phyloP scores from a whole-genome alignment of 768 basidiomycete species.

The Boletus patriciae region DNA sequence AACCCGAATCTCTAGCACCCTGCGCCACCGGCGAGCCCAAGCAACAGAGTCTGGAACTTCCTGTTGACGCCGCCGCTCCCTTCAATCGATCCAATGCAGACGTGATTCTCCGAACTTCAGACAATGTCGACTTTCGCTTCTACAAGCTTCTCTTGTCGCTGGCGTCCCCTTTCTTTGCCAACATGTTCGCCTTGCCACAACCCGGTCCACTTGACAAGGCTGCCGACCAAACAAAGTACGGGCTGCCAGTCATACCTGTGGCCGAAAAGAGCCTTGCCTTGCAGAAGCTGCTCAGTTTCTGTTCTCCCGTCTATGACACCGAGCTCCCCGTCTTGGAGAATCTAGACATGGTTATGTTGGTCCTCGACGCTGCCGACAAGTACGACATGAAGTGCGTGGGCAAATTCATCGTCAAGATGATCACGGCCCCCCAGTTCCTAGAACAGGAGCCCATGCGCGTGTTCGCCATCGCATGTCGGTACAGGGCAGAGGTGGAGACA shows the following conservation, averaged over 20 bases:
- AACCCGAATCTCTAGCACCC: not conserved
- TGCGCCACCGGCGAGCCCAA: constrained; percentile 2
- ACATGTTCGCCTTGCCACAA: constrained; percentile 54
- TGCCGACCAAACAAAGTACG: constrained; percentile 34
- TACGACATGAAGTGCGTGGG: constrained; percentile 51
- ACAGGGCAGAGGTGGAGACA: constrained; percentile 36
- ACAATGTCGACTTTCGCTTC: constrained; percentile 50
- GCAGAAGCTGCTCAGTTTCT: constrained; percentile 43
- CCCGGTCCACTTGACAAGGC: constrained; percentile 32
- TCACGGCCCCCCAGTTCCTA: constrained; percentile 32
- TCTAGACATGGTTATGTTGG: constrained; percentile 42
- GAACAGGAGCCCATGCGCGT: constrained; percentile 38
- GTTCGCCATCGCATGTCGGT: constrained; percentile 39
- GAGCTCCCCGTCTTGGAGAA: constrained; percentile 35
- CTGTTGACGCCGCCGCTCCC: constrained; percentile 36
- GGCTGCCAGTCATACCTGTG: constrained; percentile 47
- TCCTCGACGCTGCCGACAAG: constrained; percentile 48
- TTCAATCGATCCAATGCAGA: constrained; percentile 53
- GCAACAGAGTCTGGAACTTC: constrained; percentile 7
- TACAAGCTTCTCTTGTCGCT: constrained; percentile 55
- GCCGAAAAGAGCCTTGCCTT: constrained; percentile 46
- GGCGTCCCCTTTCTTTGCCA: constrained; percentile 58
- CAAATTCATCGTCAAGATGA: constrained; percentile 34
- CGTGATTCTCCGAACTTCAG: constrained; percentile 55
- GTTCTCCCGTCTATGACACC: constrained; percentile 47